Evolutionary conservation across 1,284 basidiomycete species (phyloP), one percentile per base, ranked within the genome.

Genomic region (Apiotrichum domesticum): DNA sequence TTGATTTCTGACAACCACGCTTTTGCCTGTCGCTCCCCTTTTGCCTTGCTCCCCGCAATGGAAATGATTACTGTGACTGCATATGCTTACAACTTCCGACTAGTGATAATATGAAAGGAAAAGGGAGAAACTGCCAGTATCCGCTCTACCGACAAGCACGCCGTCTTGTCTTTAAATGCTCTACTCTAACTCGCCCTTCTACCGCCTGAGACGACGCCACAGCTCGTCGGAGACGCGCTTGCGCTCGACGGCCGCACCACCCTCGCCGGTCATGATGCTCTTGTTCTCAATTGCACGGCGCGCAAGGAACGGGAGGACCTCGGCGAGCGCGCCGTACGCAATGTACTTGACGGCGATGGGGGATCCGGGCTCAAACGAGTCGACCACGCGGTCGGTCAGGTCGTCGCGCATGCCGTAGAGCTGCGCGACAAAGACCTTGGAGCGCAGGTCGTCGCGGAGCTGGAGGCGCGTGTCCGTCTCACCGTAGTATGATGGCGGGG

Each of bases 391-490:
- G 63, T 87, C 80, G 4, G 88, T 89, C 55, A 96, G 76, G 51
- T 85, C 83, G 68, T 92, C 90, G 55, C 84, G 83, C 89, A 93
- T 92, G 7, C 91, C 92, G 67, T 87, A 92, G 15, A 96, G 77
- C 77, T 96, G 92, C 2, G 84, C 91, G 62, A 95, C 80, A 39
- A 84, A 80, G 39, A 94, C 76, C 59, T 88, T 79, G 65, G 88
- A 86, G 15, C 33, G 43, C 11, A 59, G 57, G 43, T 54, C 55
- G 34, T 48, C 49, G 43, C 61, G 61, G 11, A 62, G 57, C 3
- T 32, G 21, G 14, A 62, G 46, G 39, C 43, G 51, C 46, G 8
- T 32, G 47, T 35, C 35, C 2, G 29, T 32, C 4, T 35, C 4
- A 1, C 35, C 35, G 35, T 40, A 21, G 47, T 10, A 4, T 5